Percentiles rank a stretch among this genome's conserved stretches.
These are phyloP conservation scores for Ulota crispa DNA, from an alignment of 225 moss, liverwort and hornwort species.

Conservation along the genomic window DNA sequence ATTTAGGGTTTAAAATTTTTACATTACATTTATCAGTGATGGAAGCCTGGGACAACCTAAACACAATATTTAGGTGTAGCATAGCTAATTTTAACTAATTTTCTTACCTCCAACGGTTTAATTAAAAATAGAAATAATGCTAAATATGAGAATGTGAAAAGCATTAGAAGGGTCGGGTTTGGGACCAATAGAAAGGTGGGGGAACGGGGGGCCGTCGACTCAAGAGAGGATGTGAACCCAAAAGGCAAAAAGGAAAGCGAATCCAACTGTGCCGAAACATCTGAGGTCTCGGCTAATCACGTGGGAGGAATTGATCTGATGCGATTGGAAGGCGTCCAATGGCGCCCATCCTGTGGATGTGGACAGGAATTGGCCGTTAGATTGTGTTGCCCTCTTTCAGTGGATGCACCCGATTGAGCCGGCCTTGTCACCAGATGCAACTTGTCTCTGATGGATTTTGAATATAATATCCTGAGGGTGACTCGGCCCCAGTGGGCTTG, in stretches of 20 bases:
- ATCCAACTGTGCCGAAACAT: not conserved
- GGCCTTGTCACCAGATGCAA: not conserved
- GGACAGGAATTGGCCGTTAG: not conserved
- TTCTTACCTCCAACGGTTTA: too few species aligned
- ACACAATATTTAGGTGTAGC: too few species aligned
- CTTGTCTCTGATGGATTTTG: not conserved
- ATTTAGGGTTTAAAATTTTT: too few species aligned
- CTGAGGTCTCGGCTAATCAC: not conserved
- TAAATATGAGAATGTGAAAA: too few species aligned
- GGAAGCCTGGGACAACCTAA: too few species aligned
- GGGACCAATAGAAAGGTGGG: too few species aligned
- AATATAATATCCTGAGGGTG: not conserved
- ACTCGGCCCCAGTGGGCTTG: not conserved
- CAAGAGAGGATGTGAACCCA: not conserved
- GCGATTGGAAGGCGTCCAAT: not conserved
- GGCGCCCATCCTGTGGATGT: not conserved
- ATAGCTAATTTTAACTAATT: too few species aligned
- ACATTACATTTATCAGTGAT: too few species aligned
- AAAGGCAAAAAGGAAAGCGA: not conserved
- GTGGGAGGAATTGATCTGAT: not conserved
- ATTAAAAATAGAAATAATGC: too few species aligned
- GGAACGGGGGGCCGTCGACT: too few species aligned
- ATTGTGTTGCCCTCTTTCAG: not conserved
- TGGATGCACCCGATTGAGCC: not conserved
- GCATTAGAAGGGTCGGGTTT: too few species aligned